Conservation (phyloP, 192 early-diverging fungal species). For the Oehlia diaphana region DNA sequence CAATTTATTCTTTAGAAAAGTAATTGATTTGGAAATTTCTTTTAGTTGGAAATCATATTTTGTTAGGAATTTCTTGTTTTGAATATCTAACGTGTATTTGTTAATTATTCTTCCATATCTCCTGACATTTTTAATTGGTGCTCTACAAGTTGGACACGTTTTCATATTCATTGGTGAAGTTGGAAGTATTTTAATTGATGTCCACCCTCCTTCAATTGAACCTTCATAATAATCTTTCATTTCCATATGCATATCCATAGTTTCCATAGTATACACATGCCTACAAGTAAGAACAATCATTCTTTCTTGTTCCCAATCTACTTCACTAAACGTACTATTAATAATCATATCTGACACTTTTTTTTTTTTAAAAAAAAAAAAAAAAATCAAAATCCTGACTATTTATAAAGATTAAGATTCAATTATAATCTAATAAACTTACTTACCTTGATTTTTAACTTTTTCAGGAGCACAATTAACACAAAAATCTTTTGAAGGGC, state of each 20-base stretch:
- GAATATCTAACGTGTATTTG: conserved; percentile 1
- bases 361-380: no score
- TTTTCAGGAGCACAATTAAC: conserved; percentile 35
- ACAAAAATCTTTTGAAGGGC: conserved; percentile 36
- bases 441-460: conserved; percentile 22
- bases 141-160: conserved; percentile 15
- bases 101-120: conserved; percentile 28
- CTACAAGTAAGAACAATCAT: conserved; percentile 51
- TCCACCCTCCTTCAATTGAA: not conserved
- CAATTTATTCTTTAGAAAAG: not conserved
- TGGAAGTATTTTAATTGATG: not conserved
- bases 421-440: not conserved
- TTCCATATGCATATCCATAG: conserved; percentile 51
- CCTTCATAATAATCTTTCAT: conserved; percentile 43
- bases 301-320: conserved; percentile 44
- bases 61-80: conserved; percentile 25
- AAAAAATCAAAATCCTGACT: no score
- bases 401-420: no score
- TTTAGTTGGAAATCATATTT: not conserved
- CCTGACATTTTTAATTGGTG: not conserved
- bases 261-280: conserved; percentile 52
- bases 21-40: not conserved
- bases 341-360: no score
- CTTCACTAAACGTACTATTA: not conserved
- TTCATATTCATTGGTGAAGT: not conserved